These are phyloP conservation scores for Lentinula novae-zelandiae DNA, from an alignment of 1,284 basidiomycete genomes.

Conservation along the genomic window DNA sequence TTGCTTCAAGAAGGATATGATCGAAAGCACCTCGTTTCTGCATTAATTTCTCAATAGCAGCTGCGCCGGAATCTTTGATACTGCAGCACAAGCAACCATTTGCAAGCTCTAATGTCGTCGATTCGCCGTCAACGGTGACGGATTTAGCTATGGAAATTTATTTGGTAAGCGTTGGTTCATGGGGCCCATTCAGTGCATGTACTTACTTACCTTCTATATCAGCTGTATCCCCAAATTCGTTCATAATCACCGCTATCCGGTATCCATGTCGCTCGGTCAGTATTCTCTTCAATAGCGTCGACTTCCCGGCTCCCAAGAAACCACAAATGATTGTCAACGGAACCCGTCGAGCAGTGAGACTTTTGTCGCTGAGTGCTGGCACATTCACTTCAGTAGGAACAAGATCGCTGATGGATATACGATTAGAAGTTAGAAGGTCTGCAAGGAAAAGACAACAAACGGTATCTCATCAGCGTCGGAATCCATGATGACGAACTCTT, in stretches of 20 bases:
- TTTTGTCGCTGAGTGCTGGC: constrained; percentile 30
- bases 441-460: neutral
- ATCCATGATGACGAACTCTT: constrained; percentile 9
- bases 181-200: neutral
- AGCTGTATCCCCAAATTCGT: constrained; percentile 86
- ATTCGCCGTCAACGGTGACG: constrained; percentile 68
- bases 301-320: constrained; percentile 90
- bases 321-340: constrained; percentile 90
- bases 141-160: constrained; percentile 56
- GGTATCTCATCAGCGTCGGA: constrained; percentile 6
- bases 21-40: constrained; percentile 81
- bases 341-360: constrained; percentile 38
- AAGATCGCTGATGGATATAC: neutral
- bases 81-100: constrained; percentile 96
- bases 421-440: neutral
- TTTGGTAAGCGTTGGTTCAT: neutral
- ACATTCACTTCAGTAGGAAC: constrained; percentile 35
- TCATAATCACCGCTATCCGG: constrained; percentile 96
- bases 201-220: constrained; percentile 59
- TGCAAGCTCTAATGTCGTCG: constrained; percentile 79
- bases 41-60: constrained; percentile 90
- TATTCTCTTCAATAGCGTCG: constrained; percentile 86
- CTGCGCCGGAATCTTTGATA: constrained; percentile 86
- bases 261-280: constrained; percentile 90
- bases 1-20: constrained; percentile 91